phyloP scores from a whole-genome alignment of 306 rosid genomes.

The Prunus mongolica region DNA sequence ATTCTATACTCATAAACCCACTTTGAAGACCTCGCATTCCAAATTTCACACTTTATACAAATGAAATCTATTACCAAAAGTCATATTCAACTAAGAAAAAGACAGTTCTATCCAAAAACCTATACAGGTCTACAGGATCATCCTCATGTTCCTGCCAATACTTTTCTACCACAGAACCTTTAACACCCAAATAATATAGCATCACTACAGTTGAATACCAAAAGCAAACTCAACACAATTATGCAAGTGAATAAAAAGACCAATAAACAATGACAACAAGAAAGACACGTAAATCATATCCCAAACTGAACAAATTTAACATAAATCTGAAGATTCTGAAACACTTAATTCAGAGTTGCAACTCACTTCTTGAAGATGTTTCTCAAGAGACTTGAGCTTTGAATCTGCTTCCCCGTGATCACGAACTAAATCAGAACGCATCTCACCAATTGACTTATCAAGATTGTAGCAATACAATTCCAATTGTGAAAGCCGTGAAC shows the following conservation, averaged over 20 bases:
- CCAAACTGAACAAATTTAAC: neutral
- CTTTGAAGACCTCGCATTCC: neutral
- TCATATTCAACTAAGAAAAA: neutral
- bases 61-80: neutral
- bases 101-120: neutral
- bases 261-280: no score
- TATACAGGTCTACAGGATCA: neutral
- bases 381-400: slow-evolving; percentile 72
- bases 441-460: slow-evolving; percentile 88
- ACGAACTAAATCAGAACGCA: slow-evolving; percentile 70
- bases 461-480: slow-evolving; percentile 88
- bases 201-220: neutral
- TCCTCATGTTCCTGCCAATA: neutral
- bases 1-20: neutral
- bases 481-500: slow-evolving; percentile 82
- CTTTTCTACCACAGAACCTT: neutral
- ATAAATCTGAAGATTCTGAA: neutral
- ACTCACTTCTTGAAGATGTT: slow-evolving; percentile 83
- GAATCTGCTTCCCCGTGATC: slow-evolving; percentile 76
- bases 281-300: neutral
- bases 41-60: neutral
- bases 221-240: neutral
- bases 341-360: neutral
- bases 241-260: neutral
- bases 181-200: neutral